Base-by-base conservation (phyloP, 2,329 filamentous ascomycete species). In the Ceratocystis huliohia region DNA sequence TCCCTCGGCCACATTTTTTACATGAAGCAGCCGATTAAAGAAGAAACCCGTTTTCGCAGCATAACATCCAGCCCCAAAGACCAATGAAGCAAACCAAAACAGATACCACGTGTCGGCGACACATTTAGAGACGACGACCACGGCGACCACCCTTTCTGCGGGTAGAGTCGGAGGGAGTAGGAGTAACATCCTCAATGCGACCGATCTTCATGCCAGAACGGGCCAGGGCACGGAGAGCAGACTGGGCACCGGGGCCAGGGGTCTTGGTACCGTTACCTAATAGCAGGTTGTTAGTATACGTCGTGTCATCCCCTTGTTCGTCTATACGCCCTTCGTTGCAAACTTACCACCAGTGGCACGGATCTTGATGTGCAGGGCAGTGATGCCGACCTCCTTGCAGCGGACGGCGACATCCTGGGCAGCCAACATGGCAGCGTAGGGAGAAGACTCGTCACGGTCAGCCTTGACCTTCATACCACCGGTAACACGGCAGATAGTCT, bases 391-490 rank as follows among this genome's bases (percentile, higher is more conserved):
- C 78, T 85, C 83, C 82, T 85, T 85, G 82, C 83, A 85, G 81
- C 94, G 91, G 78, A 85, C 82, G 76, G 94, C 94, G 78, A 96
- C 91, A 79, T 96, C 92, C 86, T 99, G 94, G 73, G 94, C 94
- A 82, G 94, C 94, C 89, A 99, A 92, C 94, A 99, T 99, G 82
- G 94, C 94, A 76, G 94, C 94, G 86, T 99, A 99, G 75, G 94
- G 94, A 73, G 94, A 97, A 76, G 93, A 97, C 85, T 99, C 94
- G 83, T 99, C 94, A 86, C 94, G 93, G 78, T 99, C 92, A 81
- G 92, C 92, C 89, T 99, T 99, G 87, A 99, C 94, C 87, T 99
- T 99, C 94, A 99, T 99, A 78, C 95, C 95, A 84, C 95, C 94
- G 76, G 95, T 99, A 74, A 99, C 93, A 90, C 94, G 92, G 87